Evolutionary conservation across 2,329 filamentous ascomycete genomes (phyloP).

Genomic region (Ophiostoma sp.): DNA sequence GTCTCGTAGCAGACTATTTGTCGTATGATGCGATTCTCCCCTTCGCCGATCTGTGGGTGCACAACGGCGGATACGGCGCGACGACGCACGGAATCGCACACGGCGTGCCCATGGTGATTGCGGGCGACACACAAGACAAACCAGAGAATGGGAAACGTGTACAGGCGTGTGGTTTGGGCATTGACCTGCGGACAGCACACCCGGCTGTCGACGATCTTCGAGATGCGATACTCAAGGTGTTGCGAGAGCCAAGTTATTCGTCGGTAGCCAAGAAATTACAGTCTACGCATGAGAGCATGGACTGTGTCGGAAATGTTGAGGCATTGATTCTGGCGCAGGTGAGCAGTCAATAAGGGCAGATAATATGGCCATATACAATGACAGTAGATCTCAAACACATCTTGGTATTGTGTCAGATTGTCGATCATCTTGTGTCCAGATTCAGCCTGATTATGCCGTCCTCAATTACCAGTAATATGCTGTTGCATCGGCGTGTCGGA

Average conservation of each 20-base stretch:
- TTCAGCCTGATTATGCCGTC: conserved; percentile 13
- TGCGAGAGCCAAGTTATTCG: conserved; percentile 30
- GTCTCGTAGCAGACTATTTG: conserved; percentile 37
- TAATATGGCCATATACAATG: not conserved
- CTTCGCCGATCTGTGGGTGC: conserved; percentile 37
- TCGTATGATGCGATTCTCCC: conserved; percentile 38
- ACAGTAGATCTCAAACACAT: not conserved
- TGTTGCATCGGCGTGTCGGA: conserved; percentile 4
- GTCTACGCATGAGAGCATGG: conserved; percentile 31
- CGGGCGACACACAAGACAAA: conserved; percentile 41
- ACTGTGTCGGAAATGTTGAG: conserved; percentile 34
- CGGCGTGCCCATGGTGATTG: conserved; percentile 39
- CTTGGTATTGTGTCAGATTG: not conserved
- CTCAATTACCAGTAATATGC: not conserved
- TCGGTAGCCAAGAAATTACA: conserved; percentile 29
- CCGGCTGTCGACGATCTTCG: conserved; percentile 32
- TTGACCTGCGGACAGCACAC: conserved; percentile 32
- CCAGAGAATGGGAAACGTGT: conserved; percentile 37
- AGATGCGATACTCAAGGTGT: conserved; percentile 32
- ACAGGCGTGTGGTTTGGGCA: conserved; percentile 35
- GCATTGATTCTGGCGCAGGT: conserved; percentile 18
- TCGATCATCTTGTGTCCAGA: conserved; percentile 9
- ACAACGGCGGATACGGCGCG: conserved; percentile 41
- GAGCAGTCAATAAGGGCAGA: not conserved
- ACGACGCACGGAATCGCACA: conserved; percentile 39